Percentiles rank a stretch among this genome's conserved stretches.
Evolutionary conservation across 108 stramenopile species (phyloP).

Genomic region (Schizochytrium sp.): DNA sequence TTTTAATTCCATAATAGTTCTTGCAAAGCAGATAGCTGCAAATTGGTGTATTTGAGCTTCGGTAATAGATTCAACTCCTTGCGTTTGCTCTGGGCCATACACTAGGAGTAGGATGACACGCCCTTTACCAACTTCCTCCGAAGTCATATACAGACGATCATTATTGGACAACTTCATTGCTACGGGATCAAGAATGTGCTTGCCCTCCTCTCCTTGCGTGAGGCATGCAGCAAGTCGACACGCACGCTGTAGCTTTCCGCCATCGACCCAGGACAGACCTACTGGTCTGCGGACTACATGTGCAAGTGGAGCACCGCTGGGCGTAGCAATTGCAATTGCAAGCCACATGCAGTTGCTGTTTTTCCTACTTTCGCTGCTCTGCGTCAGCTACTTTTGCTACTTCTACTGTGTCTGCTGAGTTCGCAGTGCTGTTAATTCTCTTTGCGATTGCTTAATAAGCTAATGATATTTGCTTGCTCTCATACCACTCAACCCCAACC

Average conservation of each 20-base stretch:
- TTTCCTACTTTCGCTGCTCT: not conserved
- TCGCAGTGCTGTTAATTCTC: not conserved
- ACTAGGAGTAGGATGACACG: too few relatives aligned
- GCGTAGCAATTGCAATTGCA: not conserved
- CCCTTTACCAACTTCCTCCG: too few relatives aligned
- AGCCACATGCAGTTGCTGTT: not conserved
- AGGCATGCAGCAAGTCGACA: slow-evolving; percentile 12
- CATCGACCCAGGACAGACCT: too few relatives aligned
- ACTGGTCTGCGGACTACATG: not conserved
- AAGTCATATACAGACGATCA: too few relatives aligned
- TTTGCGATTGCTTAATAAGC: too few relatives aligned
- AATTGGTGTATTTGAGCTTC: too few relatives aligned
- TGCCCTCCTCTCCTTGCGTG: not conserved
- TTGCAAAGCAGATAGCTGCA: too few relatives aligned
- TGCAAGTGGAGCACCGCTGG: slow-evolving; percentile 1
- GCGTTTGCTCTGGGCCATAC: too few relatives aligned
- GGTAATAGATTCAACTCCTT: too few relatives aligned
- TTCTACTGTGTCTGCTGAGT: not conserved
- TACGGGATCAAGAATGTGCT: not conserved
- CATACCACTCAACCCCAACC: too few relatives aligned
- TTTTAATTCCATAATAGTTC: too few relatives aligned
- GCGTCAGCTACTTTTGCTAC: not conserved
- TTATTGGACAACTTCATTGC: not conserved
- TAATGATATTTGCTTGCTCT: too few relatives aligned
- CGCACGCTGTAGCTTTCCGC: not conserved